Base-by-base conservation (phyloP, 331 rosid species). In the Malus hybrid region DNA sequence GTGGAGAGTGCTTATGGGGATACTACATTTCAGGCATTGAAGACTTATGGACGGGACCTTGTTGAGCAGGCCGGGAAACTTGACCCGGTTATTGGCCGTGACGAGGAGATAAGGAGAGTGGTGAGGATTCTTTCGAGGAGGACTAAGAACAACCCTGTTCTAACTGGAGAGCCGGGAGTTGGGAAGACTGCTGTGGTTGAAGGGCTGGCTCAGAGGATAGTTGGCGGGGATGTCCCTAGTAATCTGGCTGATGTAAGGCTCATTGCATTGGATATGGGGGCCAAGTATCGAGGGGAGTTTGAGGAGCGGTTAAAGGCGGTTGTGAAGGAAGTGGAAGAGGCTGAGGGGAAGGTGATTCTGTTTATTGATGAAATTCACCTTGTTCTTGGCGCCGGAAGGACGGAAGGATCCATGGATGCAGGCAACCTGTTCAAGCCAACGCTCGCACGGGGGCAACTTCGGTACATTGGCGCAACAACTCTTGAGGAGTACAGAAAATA, bases 341-440 rank as follows among this genome's bases (percentile, higher is more conserved):
- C 98, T 11, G 73, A 88, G 9, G 98, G 95, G 33, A 93, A 91
- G 42, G 98, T 93, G 5, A 91, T 93, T 10, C 82, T 93, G 10
- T 93, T 93, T 32, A 93, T 93, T 32, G 98, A 93, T 77, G 96
- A 93, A 70, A 88, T 93, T 27, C 98, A 93, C 77, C 74, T 93
- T 34, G 98, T 93, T 36, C 94, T 93, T 71, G 98, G 98, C 44
- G 98, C 97, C 12, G 97, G 97, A 22, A 42, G 93, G 42, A 82
- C 90, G 0, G 97, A 93, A 27, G 98, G 98, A 3, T 93, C 98
- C 2, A 93, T 91, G 98, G 97, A 93, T 84, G 96, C 98, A 19
- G 98, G 96, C 0, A 93, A 91, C 36, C 86, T 93, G 5, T 85
- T 90, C 22, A 90, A 93, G 72, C 98, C 98, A 1, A 93, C 90